These are phyloP conservation scores for Vitis rupestris DNA, from an alignment of 164 flowering plant species.

Conservation along the genomic window DNA sequence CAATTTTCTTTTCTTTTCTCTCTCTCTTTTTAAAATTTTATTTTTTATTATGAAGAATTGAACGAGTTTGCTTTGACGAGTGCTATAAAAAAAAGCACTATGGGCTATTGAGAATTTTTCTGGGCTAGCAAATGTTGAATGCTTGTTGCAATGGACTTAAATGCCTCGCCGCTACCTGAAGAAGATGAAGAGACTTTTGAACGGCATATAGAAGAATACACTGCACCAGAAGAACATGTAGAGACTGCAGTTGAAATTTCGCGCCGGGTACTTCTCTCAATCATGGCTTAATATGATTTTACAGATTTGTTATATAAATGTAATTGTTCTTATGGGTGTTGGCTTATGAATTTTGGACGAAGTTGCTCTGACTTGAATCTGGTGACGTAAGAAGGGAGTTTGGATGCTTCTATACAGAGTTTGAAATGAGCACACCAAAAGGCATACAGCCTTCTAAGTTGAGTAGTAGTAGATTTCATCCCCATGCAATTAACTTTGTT, in stretches of 20 bases:
- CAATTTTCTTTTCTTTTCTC: too few species aligned
- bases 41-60: too few species aligned
- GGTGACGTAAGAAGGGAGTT: not conserved
- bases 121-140: constrained; percentile 36
- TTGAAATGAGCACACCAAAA: too few species aligned
- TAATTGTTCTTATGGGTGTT: not conserved
- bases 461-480: too few species aligned
- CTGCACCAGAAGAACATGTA: constrained; percentile 42
- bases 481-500: too few species aligned
- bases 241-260: constrained; percentile 65
- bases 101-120: too few species aligned
- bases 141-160: constrained; percentile 79
- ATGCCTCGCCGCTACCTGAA: constrained; percentile 86
- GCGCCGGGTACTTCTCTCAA: constrained; percentile 57
- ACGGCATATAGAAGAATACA: constrained; percentile 43
- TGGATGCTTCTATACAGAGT: not conserved
- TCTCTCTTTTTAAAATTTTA: too few species aligned
- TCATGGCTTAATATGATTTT: too few species aligned
- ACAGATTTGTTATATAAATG: not conserved
- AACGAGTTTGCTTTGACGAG: too few species aligned
- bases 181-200: constrained; percentile 77
- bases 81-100: too few species aligned
- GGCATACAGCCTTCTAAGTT: too few species aligned
- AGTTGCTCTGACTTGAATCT: not conserved
- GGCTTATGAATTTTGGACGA: not conserved